A percentile compares a stretch with the other conserved stretches of the same genome.
Conservation (phyloP, 208 protist species). For the Acanthamoeba triangularis region DNA sequence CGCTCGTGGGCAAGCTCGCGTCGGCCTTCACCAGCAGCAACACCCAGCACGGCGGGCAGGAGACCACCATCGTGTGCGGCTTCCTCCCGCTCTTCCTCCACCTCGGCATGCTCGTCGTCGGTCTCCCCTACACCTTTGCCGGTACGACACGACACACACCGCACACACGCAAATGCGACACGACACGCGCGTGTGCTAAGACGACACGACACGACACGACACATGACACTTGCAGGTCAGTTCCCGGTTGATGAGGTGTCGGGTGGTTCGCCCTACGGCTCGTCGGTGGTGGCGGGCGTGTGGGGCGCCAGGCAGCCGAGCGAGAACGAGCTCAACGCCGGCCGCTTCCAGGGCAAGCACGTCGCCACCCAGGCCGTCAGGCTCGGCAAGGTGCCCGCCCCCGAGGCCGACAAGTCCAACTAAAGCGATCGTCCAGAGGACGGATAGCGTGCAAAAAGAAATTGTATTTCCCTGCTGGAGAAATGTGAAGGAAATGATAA, state of each 20-base stretch:
- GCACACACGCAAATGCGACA: too few relatives aligned
- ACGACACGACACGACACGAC: not conserved
- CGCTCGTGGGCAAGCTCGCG: constrained; percentile 79
- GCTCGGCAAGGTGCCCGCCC: constrained; percentile 47
- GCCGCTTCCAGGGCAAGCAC: constrained; percentile 79
- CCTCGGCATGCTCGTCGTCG: constrained; percentile 78
- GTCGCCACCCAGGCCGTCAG: constrained; percentile 74
- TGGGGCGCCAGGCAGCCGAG: constrained; percentile 52
- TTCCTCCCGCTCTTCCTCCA: constrained; percentile 72
- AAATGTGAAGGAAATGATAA: too few relatives aligned
- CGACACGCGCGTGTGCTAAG: not conserved
- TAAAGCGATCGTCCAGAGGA: not conserved
- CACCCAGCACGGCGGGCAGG: constrained; percentile 82
- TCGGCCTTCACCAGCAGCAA: constrained; percentile 69
- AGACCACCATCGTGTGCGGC: constrained; percentile 75
- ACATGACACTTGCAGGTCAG: not conserved
- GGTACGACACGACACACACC: not conserved
- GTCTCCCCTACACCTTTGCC: constrained; percentile 75
- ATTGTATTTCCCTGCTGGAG: too few relatives aligned
- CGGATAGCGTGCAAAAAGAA: not conserved
- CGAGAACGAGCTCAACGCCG: constrained; percentile 67
- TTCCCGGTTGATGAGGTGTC: constrained; percentile 25
- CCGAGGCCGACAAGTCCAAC: too few relatives aligned
- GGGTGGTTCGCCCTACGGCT: constrained; percentile 72
- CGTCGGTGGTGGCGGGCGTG: constrained; percentile 71